Base-by-base conservation (phyloP, 2,329 filamentous ascomycete species). In the Cytospora mali region DNA sequence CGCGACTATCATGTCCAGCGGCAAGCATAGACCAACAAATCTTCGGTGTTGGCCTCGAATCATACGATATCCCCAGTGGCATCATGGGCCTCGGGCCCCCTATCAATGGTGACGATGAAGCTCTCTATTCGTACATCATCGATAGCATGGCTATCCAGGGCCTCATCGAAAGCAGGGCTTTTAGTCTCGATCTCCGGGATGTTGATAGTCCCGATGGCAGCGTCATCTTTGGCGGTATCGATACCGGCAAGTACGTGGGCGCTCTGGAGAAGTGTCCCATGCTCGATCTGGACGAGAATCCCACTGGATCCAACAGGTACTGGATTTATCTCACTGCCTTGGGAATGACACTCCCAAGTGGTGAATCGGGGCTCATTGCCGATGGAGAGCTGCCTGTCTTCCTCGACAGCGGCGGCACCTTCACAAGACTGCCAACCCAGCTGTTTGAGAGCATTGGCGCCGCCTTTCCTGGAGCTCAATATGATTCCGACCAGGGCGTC, bases 171-270 rank as follows among this genome's bases (percentile, higher is more conserved):
- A 81, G 78, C 61, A 79, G 79, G n/a, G 73, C 80, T 39, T 84
- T 84, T 68, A 74, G 80, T 6, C 73, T 85, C 27, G 81, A 84
- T 58, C 71, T 85, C 18, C 80, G 82, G 4, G 76, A 77, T 57
- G 67, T 75, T 48, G 77, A 77, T 14, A 71, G 75, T 13, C 67
- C 76, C 16, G 76, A 75, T 4, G 82, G 82, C 33, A 79, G 81
- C 57, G 69, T 85, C 62, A 81, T 83, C 58, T 84, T 84, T 63
- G 82, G 82, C 31, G 82, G 82, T 14, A 67, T 84, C 13, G 82
- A 85, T 64, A 79, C 75, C 21, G 81, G 75, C 69, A 84, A 83
- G 68, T 85, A 79, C 68, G 72, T 79, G 10, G 83, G 83, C 25
- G 67, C 68, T 9, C 73, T 85, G 9, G 73, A 75, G 59, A 75